Base-by-base conservation (phyloP, 768 basidiomycete species). In the Hericium alpestre region DNA sequence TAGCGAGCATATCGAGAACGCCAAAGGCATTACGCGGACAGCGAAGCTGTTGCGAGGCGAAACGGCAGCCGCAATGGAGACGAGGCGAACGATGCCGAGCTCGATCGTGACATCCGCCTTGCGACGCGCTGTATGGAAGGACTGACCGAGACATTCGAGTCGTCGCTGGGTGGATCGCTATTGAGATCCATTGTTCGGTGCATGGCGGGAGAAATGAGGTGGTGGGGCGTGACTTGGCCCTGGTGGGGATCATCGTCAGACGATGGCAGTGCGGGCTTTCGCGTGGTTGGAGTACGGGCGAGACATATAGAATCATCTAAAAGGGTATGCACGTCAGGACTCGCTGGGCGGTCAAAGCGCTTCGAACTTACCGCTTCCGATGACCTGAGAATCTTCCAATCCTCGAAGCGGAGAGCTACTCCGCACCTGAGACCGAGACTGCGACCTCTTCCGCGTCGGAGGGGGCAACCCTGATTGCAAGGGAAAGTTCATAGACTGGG, bases 151-250 rank as follows among this genome's bases (percentile, higher is more conserved):
- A 39, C 27, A n/a, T 41, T 43, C 3, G 54, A 54, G n/a, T 54
- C 54, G 27, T 54, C 54, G 18, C 54, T 54, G 40, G 54, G 54
- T 9, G 54, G 54, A 16, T 54, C 54, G 4, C 38, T 46, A 41
- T 47, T 16, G 49, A 51, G 27, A 8, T 20, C 38, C 54, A 20
- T 46, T 46, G 67, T 61, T 41, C 77, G 75, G 38, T 74, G 79
- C 43, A 78, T 68, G 20, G 73, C 75, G 6, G 86, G 84, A 8
- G 86, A 89, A 40, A 81, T 78, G 37, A 87, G 67, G 62, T 82
- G 82, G 58, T 79, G 78, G n/a, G 86, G 84, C 0, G 83, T 86
- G 16, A 86, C 82, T 66, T 86, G 83, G 0, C 84, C 84, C 25
- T 80, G 58, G 58, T 76, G 74, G 0, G 76, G 77, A 59, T 86